Evolutionary conservation across 345 rosid species (phyloP), one percentile per base, ranked within the genome.

Genomic region (Aquilaria sinensis): DNA sequence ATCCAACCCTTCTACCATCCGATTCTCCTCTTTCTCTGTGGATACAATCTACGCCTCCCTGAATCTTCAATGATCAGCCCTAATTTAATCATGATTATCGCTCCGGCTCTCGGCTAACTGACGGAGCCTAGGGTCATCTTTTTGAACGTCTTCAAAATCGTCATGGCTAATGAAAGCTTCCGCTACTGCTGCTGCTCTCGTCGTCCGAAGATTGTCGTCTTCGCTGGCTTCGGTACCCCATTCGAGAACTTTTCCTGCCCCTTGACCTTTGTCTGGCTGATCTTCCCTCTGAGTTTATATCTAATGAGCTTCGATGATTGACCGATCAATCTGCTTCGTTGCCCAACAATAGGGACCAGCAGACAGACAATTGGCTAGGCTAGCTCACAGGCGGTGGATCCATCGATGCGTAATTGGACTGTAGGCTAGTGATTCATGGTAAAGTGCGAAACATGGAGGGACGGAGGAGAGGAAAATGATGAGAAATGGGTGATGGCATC

Each of bases 181-280:
- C 67, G 84, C 90, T 61, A 84, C 57, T 57, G 72, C 77, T 56
- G 63, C 81, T 1, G 71, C 65, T 60, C 80, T 78, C 0, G 81
- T 70, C 80, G 74, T 82, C 78, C 65, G 77, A 63, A 84, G 78
- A 70, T 84, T 83, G 4, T 67, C 83, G 62, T 87, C 94, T 70
- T 87, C 88, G 29, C 82, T 85, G 0, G 65, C 75, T 23, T 84
- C 94, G 14, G 82, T 90, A 1, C 83, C 90, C 90, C 90, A 82
- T 48, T 87, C 86, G 0, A 90, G 94, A 5, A 83, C 94, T 74
- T 84, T 82, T 14, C 88, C 90, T 87, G 84, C 70, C 94, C 68
- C 68, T 76, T 82, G n/a, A 87, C 94, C 70, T 75, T 87, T 0
- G 88, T 23, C 23, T 23, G 23, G 23, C 23, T 23, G 23, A 23